These are phyloP conservation scores for Seiridium unicorne DNA, from an alignment of 2,329 filamentous ascomycete species.

Conservation along the genomic window DNA sequence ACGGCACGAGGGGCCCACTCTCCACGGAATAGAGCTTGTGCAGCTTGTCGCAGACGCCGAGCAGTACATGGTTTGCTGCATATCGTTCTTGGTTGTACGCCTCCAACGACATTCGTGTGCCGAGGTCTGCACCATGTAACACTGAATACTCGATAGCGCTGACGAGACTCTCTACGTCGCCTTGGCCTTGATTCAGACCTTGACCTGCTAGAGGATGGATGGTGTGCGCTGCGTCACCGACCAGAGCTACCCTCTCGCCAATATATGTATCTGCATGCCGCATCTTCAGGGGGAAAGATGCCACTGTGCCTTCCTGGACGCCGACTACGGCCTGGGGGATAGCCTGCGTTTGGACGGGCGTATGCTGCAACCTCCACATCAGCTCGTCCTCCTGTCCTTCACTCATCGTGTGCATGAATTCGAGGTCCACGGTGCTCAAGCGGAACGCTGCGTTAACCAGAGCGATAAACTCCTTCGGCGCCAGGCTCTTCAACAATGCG, in stretches of 20 bases:
- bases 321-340: conserved; percentile 66
- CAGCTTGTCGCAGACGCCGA: conserved; percentile 83
- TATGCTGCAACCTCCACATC: conserved; percentile 78
- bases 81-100: conserved; percentile 80
- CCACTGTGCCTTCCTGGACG: conserved; percentile 77
- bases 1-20: conserved; percentile 74
- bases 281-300: conserved; percentile 87
- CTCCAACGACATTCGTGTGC: conserved; percentile 74
- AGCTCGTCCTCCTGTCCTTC: conserved; percentile 70
- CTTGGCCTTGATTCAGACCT: conserved; percentile 90
- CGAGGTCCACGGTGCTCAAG: conserved; percentile 73
- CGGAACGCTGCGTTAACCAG: conserved; percentile 95
- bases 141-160: conserved; percentile 75
- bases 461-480: conserved; percentile 71
- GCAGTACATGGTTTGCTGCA: conserved; percentile 73
- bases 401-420: conserved; percentile 71
- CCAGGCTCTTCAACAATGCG: conserved; percentile 72
- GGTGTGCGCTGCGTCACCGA: conserved; percentile 94
- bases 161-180: conserved; percentile 78
- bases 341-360: conserved; percentile 47
- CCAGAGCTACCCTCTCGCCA: conserved; percentile 82
- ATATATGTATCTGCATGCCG: conserved; percentile 94
- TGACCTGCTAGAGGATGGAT: conserved; percentile 94
- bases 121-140: conserved; percentile 82
- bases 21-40: conserved; percentile 88